These are phyloP conservation scores for Arabidopsis arenosa DNA, from an alignment of 345 rosid species.

Conservation along the genomic window DNA sequence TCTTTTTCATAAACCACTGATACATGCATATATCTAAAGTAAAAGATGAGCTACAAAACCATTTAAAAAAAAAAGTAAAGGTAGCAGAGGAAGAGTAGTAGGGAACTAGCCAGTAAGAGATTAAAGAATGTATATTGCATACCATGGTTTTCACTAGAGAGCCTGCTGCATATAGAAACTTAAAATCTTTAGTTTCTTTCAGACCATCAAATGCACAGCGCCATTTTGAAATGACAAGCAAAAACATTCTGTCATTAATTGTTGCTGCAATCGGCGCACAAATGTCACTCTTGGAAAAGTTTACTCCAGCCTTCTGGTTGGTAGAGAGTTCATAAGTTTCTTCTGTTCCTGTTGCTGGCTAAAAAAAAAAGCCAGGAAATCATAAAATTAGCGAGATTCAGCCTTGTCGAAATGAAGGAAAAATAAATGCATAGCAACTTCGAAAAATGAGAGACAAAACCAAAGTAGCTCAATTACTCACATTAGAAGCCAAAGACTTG, in stretches of 20 bases:
- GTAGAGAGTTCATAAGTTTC: constrained; percentile 46
- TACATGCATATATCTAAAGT: no score
- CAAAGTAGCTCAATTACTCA: constrained; percentile 48
- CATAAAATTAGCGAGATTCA: not conserved
- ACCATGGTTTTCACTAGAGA: constrained; percentile 90
- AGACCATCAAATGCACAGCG: constrained; percentile 76
- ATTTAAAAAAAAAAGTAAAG: no score
- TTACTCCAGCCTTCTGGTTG: constrained; percentile 49
- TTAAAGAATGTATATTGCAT: constrained; percentile 24
- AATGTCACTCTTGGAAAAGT: constrained; percentile 65
- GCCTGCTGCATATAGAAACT: constrained; percentile 78
- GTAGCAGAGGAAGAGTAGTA: no score
- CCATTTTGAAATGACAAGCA: constrained; percentile 83
- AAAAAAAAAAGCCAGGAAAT: constrained; percentile 26
- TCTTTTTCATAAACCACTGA: no score
- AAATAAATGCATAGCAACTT: not conserved
- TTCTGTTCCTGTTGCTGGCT: constrained; percentile 55
- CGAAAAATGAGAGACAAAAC: constrained; percentile 5
- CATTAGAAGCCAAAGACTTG: constrained; percentile 64
- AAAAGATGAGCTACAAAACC: no score
- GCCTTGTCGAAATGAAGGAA: constrained; percentile 1
- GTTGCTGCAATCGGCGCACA: constrained; percentile 97
- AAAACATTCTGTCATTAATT: constrained; percentile 89
- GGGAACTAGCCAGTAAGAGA: constrained; percentile 14
- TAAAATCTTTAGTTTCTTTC: constrained; percentile 82